phyloP scores from a whole-genome alignment of 148 eudicot genomes.

The Rhododendron mucronatum region DNA sequence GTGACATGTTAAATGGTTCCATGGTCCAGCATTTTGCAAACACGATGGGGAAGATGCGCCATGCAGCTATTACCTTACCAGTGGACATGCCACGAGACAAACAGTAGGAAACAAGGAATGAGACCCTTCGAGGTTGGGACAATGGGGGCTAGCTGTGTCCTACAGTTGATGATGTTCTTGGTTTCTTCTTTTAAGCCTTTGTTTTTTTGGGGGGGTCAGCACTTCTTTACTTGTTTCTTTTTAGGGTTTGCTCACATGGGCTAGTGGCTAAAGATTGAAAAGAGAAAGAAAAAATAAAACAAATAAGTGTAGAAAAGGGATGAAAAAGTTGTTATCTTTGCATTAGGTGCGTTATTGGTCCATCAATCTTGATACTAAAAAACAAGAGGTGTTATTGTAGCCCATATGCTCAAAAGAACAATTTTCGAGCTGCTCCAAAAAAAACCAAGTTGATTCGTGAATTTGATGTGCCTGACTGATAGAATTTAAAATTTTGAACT shows the following conservation, averaged over 20 bases:
- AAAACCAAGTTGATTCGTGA: background rate
- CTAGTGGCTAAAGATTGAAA: background rate
- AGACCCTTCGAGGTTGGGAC: background rate
- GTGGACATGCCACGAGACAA: background rate
- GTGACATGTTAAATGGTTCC: background rate
- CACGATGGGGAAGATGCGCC: background rate
- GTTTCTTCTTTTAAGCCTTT: background rate
- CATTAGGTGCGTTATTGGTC: background rate
- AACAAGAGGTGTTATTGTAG: background rate
- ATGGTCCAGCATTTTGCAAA: background rate
- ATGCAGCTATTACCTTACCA: background rate
- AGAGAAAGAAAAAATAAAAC: background rate
- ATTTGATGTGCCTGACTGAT: background rate
- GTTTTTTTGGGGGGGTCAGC: background rate
- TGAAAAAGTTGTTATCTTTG: background rate
- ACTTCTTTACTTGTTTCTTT: background rate
- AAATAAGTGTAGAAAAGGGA: background rate
- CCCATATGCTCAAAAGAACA: background rate
- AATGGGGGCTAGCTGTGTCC: background rate
- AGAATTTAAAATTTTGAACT: background rate
- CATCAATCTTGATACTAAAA: background rate
- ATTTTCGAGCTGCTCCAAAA: background rate
- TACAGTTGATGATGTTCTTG: background rate
- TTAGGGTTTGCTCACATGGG: constrained; percentile 2
- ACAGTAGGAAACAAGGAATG: background rate